Evolutionary conservation across 2,329 filamentous ascomycete species (phyloP), one percentile per base, ranked within the genome.

Genomic region (Penicillium freii): DNA sequence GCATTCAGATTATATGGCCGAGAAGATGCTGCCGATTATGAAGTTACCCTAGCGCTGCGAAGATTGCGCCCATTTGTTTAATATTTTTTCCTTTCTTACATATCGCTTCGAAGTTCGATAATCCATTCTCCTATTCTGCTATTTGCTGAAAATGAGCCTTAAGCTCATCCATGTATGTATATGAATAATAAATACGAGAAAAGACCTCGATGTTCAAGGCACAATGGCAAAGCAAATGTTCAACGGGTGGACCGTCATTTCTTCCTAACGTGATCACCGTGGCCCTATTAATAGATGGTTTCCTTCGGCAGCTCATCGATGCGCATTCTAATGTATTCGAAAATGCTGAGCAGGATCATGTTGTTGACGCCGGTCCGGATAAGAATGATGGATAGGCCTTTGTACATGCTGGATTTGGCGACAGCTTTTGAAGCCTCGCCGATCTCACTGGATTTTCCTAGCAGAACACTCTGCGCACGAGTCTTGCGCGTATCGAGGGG

Each of bases 401-500:
- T 79, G 66, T 79, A 80, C 70, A 77, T 78, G 61, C 75, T 76
- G 25, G 75, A 75, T 44, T 73, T 72, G 47, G 76, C 72, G 1
- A 75, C 75, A 1, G 73, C 73, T 15, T 69, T 59, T 4, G 73
- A 73, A 5, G 76, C 73, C 59, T 77, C 74, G 21, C 73, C 74
- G 40, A 77, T 69, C 58, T 78, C 74, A 51, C 74, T 74, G 31
- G 71, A 60, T 55, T 76, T 74, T 13, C 76, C 76, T 13, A 80
- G 71, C 9, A 80, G 68, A 40, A 78, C 73, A 51, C 77, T 79
- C 62, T 80, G 78, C 1, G 76, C 75, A 17, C 77, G 78, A n/a
- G 78, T 80, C 64, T 80, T 80, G 57, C 75, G 74, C 2, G 78
- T 79, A 58, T 80, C 78, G 11, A 80, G 72, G 0, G 77, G 76